Percentiles rank a stretch among this genome's conserved stretches.
Conservation (phyloP, 805 yeast genomes). For the Starmerella tilneyi region DNA sequence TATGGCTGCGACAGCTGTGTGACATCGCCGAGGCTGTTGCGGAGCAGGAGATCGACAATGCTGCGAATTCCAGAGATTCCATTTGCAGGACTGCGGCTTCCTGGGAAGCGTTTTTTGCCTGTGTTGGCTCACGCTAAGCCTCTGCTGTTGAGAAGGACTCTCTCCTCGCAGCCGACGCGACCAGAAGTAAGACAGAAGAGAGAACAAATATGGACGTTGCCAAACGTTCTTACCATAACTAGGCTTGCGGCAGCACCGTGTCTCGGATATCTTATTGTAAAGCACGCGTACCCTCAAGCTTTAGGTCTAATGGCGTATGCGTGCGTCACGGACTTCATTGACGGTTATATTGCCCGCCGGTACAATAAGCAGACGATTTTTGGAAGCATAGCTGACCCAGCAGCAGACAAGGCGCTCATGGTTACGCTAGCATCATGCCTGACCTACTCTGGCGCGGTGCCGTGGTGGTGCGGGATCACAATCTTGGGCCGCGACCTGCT, state of each 20-base stretch:
- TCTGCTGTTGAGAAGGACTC: too few relatives aligned
- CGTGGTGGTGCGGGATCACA: conserved; percentile 44
- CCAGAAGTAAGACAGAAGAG: not conserved
- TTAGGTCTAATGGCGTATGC: conserved; percentile 69
- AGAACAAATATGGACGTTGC: conserved; percentile 68
- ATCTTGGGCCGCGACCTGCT: conserved; percentile 78
- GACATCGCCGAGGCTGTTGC: too few relatives aligned
- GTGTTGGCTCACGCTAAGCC: too few relatives aligned
- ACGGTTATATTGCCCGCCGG: conserved; percentile 81
- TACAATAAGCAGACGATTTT: conserved; percentile 67
- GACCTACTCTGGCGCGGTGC: conserved; percentile 58
- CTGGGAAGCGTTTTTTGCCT: too few relatives aligned
- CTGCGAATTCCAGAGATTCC: too few relatives aligned
- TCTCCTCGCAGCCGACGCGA: too few relatives aligned
- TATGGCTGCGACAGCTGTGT: too few relatives aligned
- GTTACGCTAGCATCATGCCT: conserved; percentile 70
- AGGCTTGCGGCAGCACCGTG: conserved; percentile 75
- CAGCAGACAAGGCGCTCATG: conserved; percentile 91
- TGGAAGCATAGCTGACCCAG: conserved; percentile 88
- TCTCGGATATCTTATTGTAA: conserved; percentile 66
- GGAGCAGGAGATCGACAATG: too few relatives aligned
- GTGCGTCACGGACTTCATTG: conserved; percentile 81
- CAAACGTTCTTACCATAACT: conserved; percentile 73
- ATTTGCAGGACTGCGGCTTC: too few relatives aligned
- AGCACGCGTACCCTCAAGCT: conserved; percentile 55